phyloP scores from a whole-genome alignment of 2,329 filamentous ascomycete species.

The Claviceps quebecensis region DNA sequence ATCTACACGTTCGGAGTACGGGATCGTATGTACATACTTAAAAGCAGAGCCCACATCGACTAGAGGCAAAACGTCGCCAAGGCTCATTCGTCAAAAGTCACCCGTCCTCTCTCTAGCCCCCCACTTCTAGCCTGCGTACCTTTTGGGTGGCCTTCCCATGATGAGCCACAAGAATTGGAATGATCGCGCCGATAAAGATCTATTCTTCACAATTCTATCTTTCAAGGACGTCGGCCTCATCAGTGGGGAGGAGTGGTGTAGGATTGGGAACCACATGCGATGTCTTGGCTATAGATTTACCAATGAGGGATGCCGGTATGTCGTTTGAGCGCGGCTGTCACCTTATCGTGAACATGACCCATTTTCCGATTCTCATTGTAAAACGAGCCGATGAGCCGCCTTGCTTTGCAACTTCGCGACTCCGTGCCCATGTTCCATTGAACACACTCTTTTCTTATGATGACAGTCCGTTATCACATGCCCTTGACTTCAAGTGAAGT shows the following conservation, averaged over 20 bases:
- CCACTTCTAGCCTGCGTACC: no score
- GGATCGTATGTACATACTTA: not conserved
- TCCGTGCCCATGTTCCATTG: not conserved
- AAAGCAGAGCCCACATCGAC: slow-evolving; percentile 6
- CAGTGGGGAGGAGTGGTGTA: slow-evolving; percentile 47
- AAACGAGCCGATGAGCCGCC: not conserved
- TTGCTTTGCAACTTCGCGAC: not conserved
- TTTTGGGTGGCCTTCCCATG: slow-evolving; percentile 6
- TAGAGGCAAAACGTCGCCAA: slow-evolving; percentile 1
- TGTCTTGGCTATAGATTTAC: slow-evolving; percentile 46
- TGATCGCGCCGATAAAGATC: slow-evolving; percentile 46
- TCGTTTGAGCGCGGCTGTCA: slow-evolving; percentile 9
- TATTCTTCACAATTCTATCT: slow-evolving; percentile 48
- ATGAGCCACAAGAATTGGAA: slow-evolving; percentile 48
- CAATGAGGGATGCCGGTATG: slow-evolving; percentile 50
- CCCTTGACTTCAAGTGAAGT: not conserved
- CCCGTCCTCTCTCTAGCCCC: not conserved
- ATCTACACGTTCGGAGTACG: slow-evolving; percentile 10
- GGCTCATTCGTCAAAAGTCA: not conserved
- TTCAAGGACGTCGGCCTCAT: slow-evolving; percentile 51
- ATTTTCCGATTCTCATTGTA: not conserved
- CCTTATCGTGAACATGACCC: not conserved
- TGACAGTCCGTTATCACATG: not conserved
- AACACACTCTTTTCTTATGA: not conserved
- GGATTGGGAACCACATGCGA: slow-evolving; percentile 47